Base-by-base conservation (phyloP, 2,329 filamentous ascomycete genomes). In the Arthroderma sp. region DNA sequence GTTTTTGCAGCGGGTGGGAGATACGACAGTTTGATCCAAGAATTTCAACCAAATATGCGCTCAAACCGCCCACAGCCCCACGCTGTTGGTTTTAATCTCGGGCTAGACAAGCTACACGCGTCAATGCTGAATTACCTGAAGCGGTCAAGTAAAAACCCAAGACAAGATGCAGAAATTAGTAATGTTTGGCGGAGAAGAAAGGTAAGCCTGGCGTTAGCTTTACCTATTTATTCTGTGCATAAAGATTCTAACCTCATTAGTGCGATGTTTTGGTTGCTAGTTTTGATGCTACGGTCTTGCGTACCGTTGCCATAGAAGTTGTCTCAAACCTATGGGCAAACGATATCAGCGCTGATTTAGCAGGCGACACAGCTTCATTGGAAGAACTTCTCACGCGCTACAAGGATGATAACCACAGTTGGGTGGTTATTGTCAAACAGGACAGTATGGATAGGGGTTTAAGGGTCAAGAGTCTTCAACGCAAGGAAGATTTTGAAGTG, bases 1-100 rank as follows among this genome's bases (percentile, higher is more conserved):
- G 85, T 96, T 0, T 86, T 96, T 57, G 91, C 89, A 4, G 91
- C 88, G 30, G 91, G 93, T 42, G 91, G 91, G 2, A 78, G 91
- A 40, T 98, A 98, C 59, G 93, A 98, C 60, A 78, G 79, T 40
- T 68, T 98, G 15, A 89, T 98, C 51, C 80, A 80, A 58, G 84
- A 93, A 49, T 84, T 93, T 57, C 77, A 81, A 6, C 83, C 84
- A 4, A 82, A 79, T 51, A 75, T 79, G 36, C 71, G 77, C 36
- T 73, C 71, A 27, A 75, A 74, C 46, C 69, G 75, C 37, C 72
- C 77, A 45, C 78, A 81, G 54, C 77, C 78, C 15, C 86, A 93
- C 58, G 89, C 86, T 4, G 91, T 96, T 7, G 91, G 93, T 1
- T 89, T 96, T 58, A 93, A 87, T 56, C 69, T 96, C 36, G 84